Percentiles rank a stretch among this genome's conserved stretches.
phyloP scores from a whole-genome alignment of 2,329 filamentous ascomycete genomes.

The Claviceps africana region DNA sequence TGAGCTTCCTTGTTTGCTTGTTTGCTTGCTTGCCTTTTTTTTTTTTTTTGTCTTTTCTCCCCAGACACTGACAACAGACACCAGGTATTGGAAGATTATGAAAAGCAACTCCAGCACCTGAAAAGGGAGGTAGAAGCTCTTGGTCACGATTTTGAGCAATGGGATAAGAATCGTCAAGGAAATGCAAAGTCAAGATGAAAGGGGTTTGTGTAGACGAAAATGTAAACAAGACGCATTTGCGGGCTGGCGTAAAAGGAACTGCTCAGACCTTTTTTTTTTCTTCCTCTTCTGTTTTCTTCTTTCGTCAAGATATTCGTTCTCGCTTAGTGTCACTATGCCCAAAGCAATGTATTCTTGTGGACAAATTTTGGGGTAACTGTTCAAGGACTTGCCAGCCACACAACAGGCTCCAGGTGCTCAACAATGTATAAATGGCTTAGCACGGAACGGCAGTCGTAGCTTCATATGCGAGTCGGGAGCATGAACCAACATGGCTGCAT shows the following conservation, averaged over 20 bases:
- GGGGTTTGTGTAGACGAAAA: neutral
- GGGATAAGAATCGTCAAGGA: constrained; percentile 36
- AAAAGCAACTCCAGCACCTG: constrained; percentile 64
- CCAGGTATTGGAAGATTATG: constrained; percentile 67
- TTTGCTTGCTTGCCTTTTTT: no score
- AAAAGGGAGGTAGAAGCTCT: constrained; percentile 56
- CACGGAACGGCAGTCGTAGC: no score
- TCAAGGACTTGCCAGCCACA: neutral
- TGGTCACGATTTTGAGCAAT: constrained; percentile 41
- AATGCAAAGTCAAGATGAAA: constrained; percentile 19
- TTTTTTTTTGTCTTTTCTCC: neutral
- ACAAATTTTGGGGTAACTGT: neutral
- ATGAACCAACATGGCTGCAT: neutral
- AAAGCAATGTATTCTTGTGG: neutral
- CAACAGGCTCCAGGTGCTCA: neutral
- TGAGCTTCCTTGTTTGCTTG: no score
- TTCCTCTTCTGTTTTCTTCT: neutral
- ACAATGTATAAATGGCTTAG: no score
- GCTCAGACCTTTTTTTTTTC: neutral
- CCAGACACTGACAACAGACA: neutral
- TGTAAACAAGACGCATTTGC: neutral
- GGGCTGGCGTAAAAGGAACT: neutral
- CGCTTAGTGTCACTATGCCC: neutral
- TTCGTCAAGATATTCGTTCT: neutral
- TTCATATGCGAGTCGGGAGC: no score